Evolutionary conservation across 495 filamentous ascomycete genomes (phyloP), one percentile per base, ranked within the genome.

Genomic region (Talaromyces borbonicus): DNA sequence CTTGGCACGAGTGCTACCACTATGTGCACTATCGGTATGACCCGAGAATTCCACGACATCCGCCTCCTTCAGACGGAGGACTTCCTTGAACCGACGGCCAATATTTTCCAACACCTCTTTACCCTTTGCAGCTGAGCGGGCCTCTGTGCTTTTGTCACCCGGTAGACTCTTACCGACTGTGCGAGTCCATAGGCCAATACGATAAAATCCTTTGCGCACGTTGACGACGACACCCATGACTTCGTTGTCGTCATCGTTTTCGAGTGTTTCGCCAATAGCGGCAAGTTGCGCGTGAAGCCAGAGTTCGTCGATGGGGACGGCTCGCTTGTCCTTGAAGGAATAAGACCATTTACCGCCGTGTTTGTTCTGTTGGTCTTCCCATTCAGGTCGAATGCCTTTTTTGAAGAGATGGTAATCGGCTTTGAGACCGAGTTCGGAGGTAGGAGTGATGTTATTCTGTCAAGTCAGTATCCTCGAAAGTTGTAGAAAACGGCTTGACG

Each of bases 351-450:
- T 95, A 63, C 92, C 92, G 52, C 92, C 92, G 60, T 95, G 88
- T 79, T 97, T 98, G 72, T 98, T 98, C 68, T 96, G 89, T 14
- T 75, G 66, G 60, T 97, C 92, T 65, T 99, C 92, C 92, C 92
- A 99, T 68, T 99, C 92, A 1, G 92, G 92, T 15, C 93, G 87
- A 46, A 97, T 82, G 49, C 89, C 89, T 58, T 84, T 81, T 69
- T 99, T 99, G 82, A 99, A 99, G 20, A 99, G 83, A 62, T 99
- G 92, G 71, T 99, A 99, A 67, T 99, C 92, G 58, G 90, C 93
- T 72, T 97, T 99, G 51, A 94, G 79, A 33, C 88, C 84, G 22
- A 99, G 79, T 52, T 97, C 90, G 50, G 93, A 97, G 47, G 88
- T 87, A 12, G 90, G 82, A 18, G 88, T 85, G 65, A 99, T 96